These are phyloP conservation scores for Ascoidea rubescens DNA, from an alignment of 805 yeast genomes.

Conservation along the genomic window DNA sequence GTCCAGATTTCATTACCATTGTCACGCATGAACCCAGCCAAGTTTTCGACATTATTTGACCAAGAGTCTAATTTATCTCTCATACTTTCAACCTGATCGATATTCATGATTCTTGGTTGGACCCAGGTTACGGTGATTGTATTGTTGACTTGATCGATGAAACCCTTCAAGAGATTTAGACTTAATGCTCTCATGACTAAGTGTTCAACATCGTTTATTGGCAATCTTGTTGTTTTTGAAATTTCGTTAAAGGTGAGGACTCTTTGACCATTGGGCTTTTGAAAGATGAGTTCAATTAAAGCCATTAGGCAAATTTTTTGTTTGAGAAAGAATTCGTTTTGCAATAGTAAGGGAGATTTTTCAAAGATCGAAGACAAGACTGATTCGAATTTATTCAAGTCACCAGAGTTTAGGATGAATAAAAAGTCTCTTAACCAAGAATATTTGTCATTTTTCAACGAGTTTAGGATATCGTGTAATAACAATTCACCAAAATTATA, in stretches of 20 bases:
- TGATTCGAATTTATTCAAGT: constrained; percentile 50
- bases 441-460: constrained; percentile 32
- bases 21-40: constrained; percentile 46
- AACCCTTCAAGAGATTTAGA: constrained; percentile 73
- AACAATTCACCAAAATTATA: constrained; percentile 93
- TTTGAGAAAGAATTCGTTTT: constrained; percentile 52
- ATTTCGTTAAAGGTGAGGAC: constrained; percentile 62
- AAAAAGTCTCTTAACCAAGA: constrained; percentile 65
- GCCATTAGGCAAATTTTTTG: constrained; percentile 92
- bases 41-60: constrained; percentile 58
- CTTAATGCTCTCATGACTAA: constrained; percentile 85
- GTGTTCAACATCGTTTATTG: constrained; percentile 63
- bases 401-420: constrained; percentile 62
- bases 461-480: constrained; percentile 67
- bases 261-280: constrained; percentile 61
- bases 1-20: constrained; percentile 59
- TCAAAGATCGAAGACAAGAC: constrained; percentile 24
- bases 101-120: constrained; percentile 87
- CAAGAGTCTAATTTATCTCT: constrained; percentile 59
- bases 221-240: constrained; percentile 51
- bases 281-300: constrained; percentile 74
- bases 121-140: constrained; percentile 82
- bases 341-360: constrained; percentile 40
- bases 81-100: constrained; percentile 67
- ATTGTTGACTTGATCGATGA: constrained; percentile 75